Conservation (phyloP, 2,329 filamentous ascomycete genomes). For the Verticillium nubilum region DNA sequence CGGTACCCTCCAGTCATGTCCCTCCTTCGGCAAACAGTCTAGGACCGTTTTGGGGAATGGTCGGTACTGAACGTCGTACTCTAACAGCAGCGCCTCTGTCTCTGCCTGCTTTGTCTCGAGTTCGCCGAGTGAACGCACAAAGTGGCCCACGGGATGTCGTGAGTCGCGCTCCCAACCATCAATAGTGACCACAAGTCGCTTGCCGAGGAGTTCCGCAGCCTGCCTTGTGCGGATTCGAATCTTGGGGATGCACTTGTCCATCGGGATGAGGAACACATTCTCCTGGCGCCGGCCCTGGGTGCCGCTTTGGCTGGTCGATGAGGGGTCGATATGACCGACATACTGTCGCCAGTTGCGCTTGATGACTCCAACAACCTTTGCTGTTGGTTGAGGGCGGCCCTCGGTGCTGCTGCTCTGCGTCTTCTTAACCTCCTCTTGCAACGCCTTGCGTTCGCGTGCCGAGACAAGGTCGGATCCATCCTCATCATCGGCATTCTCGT, state of each 20-base stretch:
- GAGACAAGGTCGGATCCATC: slow-evolving; percentile 74
- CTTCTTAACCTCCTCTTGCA: slow-evolving; percentile 88
- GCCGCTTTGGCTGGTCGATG: slow-evolving; percentile 68
- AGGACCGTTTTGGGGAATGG: slow-evolving; percentile 94
- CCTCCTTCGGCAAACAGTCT: slow-evolving; percentile 85
- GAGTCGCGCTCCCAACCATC: slow-evolving; percentile 95
- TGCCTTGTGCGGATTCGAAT: slow-evolving; percentile 90
- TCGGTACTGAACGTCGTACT: slow-evolving; percentile 96
- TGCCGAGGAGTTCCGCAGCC: slow-evolving; percentile 80
- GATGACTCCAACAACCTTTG: slow-evolving; percentile 83
- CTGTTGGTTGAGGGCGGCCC: slow-evolving; percentile 80
- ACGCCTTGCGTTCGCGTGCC: slow-evolving; percentile 75
- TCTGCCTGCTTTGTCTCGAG: slow-evolving; percentile 96
- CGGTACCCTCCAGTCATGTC: slow-evolving; percentile 91
- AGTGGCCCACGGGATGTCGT: slow-evolving; percentile 86
- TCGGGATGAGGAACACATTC: slow-evolving; percentile 89
- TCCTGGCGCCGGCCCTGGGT: slow-evolving; percentile 81
- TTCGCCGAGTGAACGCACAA: slow-evolving; percentile 87
- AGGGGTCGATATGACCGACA: slow-evolving; percentile 88
- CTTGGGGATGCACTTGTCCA: slow-evolving; percentile 98
- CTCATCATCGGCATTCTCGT: slow-evolving; percentile 87
- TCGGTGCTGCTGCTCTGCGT: slow-evolving; percentile 73
- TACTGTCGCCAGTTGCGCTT: slow-evolving; percentile 98
- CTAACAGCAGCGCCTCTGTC: slow-evolving; percentile 87
- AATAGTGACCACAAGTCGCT: slow-evolving; percentile 87